phyloP scores from a whole-genome alignment of 2,329 filamentous ascomycete species.

The Thermoascus crustaceus region DNA sequence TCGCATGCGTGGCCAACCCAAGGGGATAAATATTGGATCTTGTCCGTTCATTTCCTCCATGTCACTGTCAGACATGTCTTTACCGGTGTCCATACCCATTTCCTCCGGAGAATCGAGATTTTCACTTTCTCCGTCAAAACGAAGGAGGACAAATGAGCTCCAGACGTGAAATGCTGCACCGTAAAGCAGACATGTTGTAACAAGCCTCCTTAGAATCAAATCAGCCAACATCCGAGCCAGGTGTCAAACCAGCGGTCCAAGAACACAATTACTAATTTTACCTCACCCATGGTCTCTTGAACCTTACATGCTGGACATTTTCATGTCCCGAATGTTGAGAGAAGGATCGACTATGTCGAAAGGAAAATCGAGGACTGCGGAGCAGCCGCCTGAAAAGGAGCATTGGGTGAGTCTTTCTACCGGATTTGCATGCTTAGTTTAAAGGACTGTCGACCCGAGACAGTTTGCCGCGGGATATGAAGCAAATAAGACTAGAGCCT shows the following conservation, averaged over 20 bases:
- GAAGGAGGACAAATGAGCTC: constrained; percentile 23
- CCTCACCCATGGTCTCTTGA: constrained; percentile 28
- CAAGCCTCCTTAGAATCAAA: constrained; percentile 16
- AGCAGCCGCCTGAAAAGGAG: constrained; percentile 22
- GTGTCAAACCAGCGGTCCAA: too few relatives aligned
- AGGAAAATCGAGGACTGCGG: constrained; percentile 17
- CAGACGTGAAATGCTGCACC: constrained; percentile 27
- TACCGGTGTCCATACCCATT: constrained; percentile 1
- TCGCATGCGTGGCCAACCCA: constrained; percentile 43
- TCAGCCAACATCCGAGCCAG: too few relatives aligned
- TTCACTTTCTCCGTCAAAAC: constrained; percentile 20
- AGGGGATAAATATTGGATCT: constrained; percentile 51
- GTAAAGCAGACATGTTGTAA: constrained; percentile 22
- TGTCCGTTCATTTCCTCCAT: constrained; percentile 29
- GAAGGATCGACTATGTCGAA: constrained; percentile 15
- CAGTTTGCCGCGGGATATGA: too few relatives aligned
- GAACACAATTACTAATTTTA: too few relatives aligned
- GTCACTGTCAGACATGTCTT: not conserved
- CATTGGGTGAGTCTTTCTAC: constrained; percentile 22
- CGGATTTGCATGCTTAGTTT: constrained; percentile 5
- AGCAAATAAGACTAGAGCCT: too few relatives aligned
- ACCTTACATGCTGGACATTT: constrained; percentile 25
- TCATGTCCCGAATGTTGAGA: constrained; percentile 11
- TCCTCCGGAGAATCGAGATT: constrained; percentile 13
- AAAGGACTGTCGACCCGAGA: too few relatives aligned